These are phyloP conservation scores for Irpex sp. DNA, from an alignment of 1,284 basidiomycete species.

Conservation along the genomic window DNA sequence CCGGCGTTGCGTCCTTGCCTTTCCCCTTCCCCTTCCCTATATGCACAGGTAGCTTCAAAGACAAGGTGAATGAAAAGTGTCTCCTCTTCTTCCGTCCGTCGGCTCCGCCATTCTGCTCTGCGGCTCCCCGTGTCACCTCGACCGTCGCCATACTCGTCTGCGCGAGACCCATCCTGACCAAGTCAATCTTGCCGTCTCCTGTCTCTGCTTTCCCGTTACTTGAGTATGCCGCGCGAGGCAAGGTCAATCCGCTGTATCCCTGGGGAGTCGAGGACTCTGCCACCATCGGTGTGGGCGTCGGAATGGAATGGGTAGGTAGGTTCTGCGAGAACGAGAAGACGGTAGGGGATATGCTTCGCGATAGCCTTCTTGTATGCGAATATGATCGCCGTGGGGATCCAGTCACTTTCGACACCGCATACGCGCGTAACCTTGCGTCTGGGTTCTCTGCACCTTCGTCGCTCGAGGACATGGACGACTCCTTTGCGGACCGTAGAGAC, in stretches of 20 bases:
- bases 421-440: constrained; percentile 25
- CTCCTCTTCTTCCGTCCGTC: constrained; percentile 10
- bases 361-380: constrained; percentile 14
- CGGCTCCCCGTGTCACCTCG: constrained; percentile 66
- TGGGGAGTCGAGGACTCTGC: constrained; percentile 10
- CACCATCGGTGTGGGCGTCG: constrained; percentile 21
- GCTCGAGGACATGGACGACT: constrained; percentile 6
- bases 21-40: constrained; percentile 14
- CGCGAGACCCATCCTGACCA: constrained; percentile 69
- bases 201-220: constrained; percentile 30
- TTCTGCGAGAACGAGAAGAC: constrained; percentile 14
- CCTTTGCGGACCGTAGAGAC: constrained; percentile 10
- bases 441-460: constrained; percentile 14
- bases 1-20: constrained; percentile 30
- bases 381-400: constrained; percentile 13
- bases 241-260: constrained; percentile 65
- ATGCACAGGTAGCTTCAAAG: constrained; percentile 12
- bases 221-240: constrained; percentile 53
- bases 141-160: constrained; percentile 84
- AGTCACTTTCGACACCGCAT: constrained; percentile 15
- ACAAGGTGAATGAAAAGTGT: constrained; percentile 15
- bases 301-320: constrained; percentile 28
- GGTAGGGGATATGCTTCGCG: constrained; percentile 13
- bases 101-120: constrained; percentile 15
- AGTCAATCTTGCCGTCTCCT: constrained; percentile 51